Base-by-base conservation (phyloP, 2,329 filamentous ascomycete genomes). In the Beauveria sp. region DNA sequence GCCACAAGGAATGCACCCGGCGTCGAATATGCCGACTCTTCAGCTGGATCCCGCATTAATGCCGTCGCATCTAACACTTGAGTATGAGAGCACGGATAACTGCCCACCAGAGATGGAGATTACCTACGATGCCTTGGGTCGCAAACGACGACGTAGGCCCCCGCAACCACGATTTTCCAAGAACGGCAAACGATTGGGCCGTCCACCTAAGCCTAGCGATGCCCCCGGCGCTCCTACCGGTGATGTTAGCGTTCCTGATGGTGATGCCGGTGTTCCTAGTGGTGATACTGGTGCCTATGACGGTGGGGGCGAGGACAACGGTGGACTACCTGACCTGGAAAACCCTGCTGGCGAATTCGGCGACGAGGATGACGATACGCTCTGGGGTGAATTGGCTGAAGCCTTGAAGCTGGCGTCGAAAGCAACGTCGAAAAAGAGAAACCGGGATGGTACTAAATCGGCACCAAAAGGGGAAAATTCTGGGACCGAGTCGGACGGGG, bases 111-210 rank as follows among this genome's bases (percentile, higher is more conserved):
- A 38, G 20, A 34, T 30, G 26, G 43, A 47, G 16, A 10, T 45
- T n/a, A 22, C 40, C 18, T 45, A 22, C 10, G 53, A 56, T 56
- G 53, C 54, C 1, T 34, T 57, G 14, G 54, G 43, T n/a, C 42
- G 54, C 26, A 57, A 57, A 46, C 54, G 47, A 30, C 49, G 49
- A n/a, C 40, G 50, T 9, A 40, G 50, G 58, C 49, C 8, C 5
- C n/a, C n/a, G 46, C 60, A 61, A 18, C 60, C 60, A 6, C 60
- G 60, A 14, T 57, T 61, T 34, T 57, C 60, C 16, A 61, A 61
- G 26, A 61, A 61, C 12, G 60, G 60, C 9, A 61, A 57, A n/a
- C 60, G 60, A 51, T 26, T 61, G 24, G 60, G 60, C 12, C 60
- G 60, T 6, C 60, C 60, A 8, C 60, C 60, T 8, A 61, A 57